Base-by-base conservation (phyloP, 2,329 filamentous ascomycete species). In the Botryotinia globosa region DNA sequence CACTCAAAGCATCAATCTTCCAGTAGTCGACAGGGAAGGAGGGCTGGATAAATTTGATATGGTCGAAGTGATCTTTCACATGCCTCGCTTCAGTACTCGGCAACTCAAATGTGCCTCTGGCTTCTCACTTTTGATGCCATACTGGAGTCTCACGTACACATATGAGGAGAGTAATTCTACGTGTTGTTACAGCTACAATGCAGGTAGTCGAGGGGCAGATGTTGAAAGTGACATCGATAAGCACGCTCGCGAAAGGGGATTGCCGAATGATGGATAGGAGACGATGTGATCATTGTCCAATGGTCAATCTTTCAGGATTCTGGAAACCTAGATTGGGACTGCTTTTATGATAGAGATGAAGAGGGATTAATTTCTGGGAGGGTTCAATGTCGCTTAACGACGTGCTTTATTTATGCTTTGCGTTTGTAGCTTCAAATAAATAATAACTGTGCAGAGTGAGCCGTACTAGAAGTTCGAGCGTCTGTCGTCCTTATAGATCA, bases 141-240 rank as follows among this genome's bases (percentile, higher is more conserved):
- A 7, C 2, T 54, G 14, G 25, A 7, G 25, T 2, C 10, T 54
- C 12, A n/a, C 14, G 25, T 54, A 54, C 2, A 54, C 51, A 16
- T 54, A 54, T 16, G 25, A 54, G 51, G 10, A 4, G 5, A 8
- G 5, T 18, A 16, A 29, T 8, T 16, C 6, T 54, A 12, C 12
- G 25, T 0, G 2, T 8, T 29, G 51, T 29, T 54, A 8, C 51
- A 16, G 1, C 1, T 6, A 16, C 6, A 2, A 16, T 0, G 14
- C 5, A 3, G 2, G 5, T 54, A 16, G 51, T 54, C 5, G 0
- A 54, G 5, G 51, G 51, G 51, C 3, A 12, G 25, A 54, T 16
- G 4, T 54, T 16, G 51, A 29, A 29, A n/a, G 14, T n/a, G 2
- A 29, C 5, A 54, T 54, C 25, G 25, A 54, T 29, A 29, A 16